Base-by-base conservation (phyloP, 352 stramenopile genomes). In the Phytophthora ramorum region DNA sequence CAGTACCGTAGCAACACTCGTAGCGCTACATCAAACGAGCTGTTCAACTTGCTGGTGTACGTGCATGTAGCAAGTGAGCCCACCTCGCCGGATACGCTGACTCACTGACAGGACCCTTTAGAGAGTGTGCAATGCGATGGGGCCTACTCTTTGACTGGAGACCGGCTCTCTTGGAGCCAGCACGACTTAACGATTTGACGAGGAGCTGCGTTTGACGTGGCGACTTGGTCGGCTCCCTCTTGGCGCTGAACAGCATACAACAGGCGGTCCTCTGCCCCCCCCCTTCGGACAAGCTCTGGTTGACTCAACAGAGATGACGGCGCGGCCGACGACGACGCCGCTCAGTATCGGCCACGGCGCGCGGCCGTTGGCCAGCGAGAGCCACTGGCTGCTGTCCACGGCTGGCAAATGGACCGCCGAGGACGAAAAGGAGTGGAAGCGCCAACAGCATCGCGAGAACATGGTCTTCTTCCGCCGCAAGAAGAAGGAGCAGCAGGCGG, bases 381-480 rank as follows among this genome's bases (percentile, higher is more conserved):
- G 70, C 49, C 74, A 82, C 41, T 82, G 74, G 74, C 57, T 82
- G 58, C 61, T 82, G 47, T 82, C 74, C 34, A 69, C 74, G 30
- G 74, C 67, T 0, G 74, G 74, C 35, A 73, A 71, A 54, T 82
- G 74, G 74, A 82, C 74, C 20, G 71, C 78, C 37, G 74, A 82
- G 46, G 74, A 82, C 57, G 71, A 82, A 57, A 82, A 78, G 64
- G 62, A 78, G 55, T 82, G 74, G 74, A 82, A 82, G 51, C 74
- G 74, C 17, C 66, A 82, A 54, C 74, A 82, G 30, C 74, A 82
- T 54, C 74, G 74, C 17, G 74, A 82, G 54, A 82, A 82, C 60
- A 82, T 82, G 74, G 74, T 82, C 20, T 78, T 76, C 54, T 82
- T 82, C 71, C 67, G 74, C 17, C 71, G 63, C 38, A 82, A 82